These are phyloP conservation scores for Saccharomyces paradoxus DNA, from an alignment of 805 yeast species.

Conservation along the genomic window DNA sequence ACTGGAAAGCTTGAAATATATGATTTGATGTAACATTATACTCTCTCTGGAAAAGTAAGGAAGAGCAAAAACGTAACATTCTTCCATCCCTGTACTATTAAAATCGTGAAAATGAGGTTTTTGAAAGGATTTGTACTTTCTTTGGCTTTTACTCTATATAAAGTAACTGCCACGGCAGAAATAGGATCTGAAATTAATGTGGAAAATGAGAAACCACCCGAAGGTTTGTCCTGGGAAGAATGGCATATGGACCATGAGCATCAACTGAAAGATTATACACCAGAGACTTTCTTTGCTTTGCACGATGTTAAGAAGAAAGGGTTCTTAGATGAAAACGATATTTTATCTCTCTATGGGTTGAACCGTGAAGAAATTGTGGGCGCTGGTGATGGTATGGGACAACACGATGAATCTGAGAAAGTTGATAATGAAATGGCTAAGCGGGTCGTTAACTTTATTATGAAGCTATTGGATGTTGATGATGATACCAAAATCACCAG, in stretches of 20 bases:
- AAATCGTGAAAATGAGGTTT: background rate
- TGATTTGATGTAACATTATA: background rate
- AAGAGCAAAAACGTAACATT: background rate
- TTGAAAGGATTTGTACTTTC: background rate
- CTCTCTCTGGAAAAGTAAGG: background rate
- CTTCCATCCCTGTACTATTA: background rate
- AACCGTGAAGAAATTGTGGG: conserved; percentile 67
- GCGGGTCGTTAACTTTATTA: conserved; percentile 46
- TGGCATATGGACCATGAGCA: conserved; percentile 94
- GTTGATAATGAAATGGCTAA: conserved; percentile 46
- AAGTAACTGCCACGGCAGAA: background rate
- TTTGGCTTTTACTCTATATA: conserved; percentile 1
- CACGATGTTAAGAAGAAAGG: conserved; percentile 68
- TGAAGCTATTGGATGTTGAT: conserved; percentile 56
- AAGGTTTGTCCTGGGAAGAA: conserved; percentile 59
- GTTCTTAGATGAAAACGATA: conserved; percentile 49
- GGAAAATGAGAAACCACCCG: conserved; percentile 39
- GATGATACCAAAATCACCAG: conserved; percentile 55
- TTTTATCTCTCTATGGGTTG: conserved; percentile 75
- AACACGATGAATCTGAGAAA: conserved; percentile 58
- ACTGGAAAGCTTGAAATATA: background rate
- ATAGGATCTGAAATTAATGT: conserved; percentile 21
- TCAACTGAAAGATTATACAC: conserved; percentile 62
- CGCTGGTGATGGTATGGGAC: conserved; percentile 84
- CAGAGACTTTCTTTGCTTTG: conserved; percentile 65